Conservation (phyloP, 441 rosid species). For the Populus hybrid region DNA sequence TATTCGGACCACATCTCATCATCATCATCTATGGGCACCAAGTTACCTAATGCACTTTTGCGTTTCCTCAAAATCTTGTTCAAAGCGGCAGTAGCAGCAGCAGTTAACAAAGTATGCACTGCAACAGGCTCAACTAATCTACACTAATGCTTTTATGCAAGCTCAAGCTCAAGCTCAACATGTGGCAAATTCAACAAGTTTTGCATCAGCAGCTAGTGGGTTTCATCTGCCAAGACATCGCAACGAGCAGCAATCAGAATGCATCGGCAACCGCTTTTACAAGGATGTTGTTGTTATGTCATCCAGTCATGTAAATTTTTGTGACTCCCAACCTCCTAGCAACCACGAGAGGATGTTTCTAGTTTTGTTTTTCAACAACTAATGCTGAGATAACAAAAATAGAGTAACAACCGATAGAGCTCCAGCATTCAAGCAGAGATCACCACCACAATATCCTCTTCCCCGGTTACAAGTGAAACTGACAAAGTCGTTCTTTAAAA, state of each 20-base stretch:
- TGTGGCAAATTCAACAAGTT: too few species aligned
- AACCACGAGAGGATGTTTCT: too few species aligned
- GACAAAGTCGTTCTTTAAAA: too few species aligned
- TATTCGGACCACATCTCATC: slow-evolving; percentile 19
- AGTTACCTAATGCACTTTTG: slow-evolving; percentile 49
- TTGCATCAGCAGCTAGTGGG: slow-evolving; percentile 22
- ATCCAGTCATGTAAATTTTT: slow-evolving; percentile 33
- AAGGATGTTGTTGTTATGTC: slow-evolving; percentile 46
- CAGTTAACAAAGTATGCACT: too few species aligned
- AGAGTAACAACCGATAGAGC: too few species aligned
- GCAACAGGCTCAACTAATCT: slow-evolving; percentile 45
- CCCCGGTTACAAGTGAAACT: too few species aligned
- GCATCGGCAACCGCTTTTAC: slow-evolving; percentile 41
- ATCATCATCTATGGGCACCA: slow-evolving; percentile 47
- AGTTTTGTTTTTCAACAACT: too few species aligned
- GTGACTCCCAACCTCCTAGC: too few species aligned
- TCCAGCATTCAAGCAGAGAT: too few species aligned
- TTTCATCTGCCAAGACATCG: slow-evolving; percentile 68
- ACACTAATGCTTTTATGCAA: not conserved
- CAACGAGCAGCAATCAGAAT: slow-evolving; percentile 47
- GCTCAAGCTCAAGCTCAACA: not conserved
- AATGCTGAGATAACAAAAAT: too few species aligned
- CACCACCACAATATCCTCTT: too few species aligned
- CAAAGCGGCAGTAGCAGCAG: slow-evolving; percentile 56
- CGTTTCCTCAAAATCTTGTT: slow-evolving; percentile 69